Evolutionary conservation across 495 filamentous ascomycete species (phyloP).

Genomic region (Penicillium chermesinum): DNA sequence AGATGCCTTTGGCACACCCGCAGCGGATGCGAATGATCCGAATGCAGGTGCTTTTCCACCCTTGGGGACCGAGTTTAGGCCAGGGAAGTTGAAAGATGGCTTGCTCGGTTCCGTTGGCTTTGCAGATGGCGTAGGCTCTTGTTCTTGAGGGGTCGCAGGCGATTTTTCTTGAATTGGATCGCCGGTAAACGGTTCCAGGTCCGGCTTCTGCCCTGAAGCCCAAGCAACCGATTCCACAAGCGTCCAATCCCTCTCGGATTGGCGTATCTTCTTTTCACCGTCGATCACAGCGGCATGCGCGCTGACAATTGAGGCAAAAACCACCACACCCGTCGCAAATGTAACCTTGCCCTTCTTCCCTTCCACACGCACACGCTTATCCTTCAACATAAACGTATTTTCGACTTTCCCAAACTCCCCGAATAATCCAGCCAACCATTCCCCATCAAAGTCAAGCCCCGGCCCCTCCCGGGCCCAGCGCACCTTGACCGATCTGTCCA

Average conservation of each 20-base stretch:
- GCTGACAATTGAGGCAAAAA: slow-evolving; percentile 55
- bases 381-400: slow-evolving; percentile 48
- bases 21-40: slow-evolving; percentile 42
- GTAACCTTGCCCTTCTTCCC: slow-evolving; percentile 51
- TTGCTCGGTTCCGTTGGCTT: slow-evolving; percentile 12
- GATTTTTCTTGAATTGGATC: neutral
- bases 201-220: slow-evolving; percentile 50
- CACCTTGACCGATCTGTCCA: slow-evolving; percentile 56
- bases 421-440: slow-evolving; percentile 43
- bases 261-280: slow-evolving; percentile 37
- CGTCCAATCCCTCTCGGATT: slow-evolving; percentile 36
- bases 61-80: slow-evolving; percentile 25
- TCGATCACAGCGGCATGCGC: slow-evolving; percentile 58
- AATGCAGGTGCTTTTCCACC: slow-evolving; percentile 45
- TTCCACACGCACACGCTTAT: slow-evolving; percentile 48
- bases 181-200: slow-evolving; percentile 19
- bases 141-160: neutral
- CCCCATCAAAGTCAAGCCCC: slow-evolving; percentile 39
- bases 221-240: slow-evolving; percentile 52
- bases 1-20: slow-evolving; percentile 26
- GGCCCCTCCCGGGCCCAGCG: slow-evolving; percentile 51
- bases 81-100: slow-evolving; percentile 35
- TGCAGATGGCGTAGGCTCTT: neutral
- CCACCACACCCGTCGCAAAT: slow-evolving; percentile 49
- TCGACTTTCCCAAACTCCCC: slow-evolving; percentile 53